phyloP scores from a whole-genome alignment of 768 basidiomycete species.

The Leccinum variicolor region DNA sequence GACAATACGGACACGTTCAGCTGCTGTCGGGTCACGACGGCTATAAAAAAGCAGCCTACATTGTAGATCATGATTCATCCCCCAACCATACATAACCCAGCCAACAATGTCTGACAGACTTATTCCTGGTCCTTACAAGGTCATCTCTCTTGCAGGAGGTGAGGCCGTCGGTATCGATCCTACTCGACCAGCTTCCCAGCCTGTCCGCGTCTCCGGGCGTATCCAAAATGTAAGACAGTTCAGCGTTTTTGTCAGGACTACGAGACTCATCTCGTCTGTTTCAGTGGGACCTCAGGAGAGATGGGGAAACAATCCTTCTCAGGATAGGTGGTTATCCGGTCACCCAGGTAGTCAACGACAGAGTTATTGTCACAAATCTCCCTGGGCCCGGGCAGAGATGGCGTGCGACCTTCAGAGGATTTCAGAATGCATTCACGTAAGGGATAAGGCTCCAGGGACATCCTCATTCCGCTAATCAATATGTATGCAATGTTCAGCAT shows the following conservation, averaged over 20 bases:
- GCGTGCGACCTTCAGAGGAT: background rate
- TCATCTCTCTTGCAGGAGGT: background rate
- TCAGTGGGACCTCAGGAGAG: background rate
- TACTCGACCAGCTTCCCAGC: background rate
- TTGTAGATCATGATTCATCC: background rate
- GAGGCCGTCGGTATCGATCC: background rate
- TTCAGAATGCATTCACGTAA: background rate
- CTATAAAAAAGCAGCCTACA: background rate
- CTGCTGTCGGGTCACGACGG: too few species aligned
- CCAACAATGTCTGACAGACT: background rate
- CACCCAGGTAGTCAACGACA: background rate
- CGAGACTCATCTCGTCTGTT: background rate
- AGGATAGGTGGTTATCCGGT: background rate
- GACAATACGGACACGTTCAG: background rate
- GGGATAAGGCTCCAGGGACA: background rate
- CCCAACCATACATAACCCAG: background rate
- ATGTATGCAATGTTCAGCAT: background rate
- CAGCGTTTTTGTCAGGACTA: background rate
- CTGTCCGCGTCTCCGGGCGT: background rate
- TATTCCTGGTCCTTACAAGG: background rate
- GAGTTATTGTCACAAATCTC: background rate
- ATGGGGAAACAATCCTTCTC: background rate
- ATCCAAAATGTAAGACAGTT: background rate
- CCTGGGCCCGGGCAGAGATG: background rate
- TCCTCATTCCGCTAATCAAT: background rate